phyloP scores from a whole-genome alignment of 1,284 basidiomycete genomes.

The Cryptococcus floricola region DNA sequence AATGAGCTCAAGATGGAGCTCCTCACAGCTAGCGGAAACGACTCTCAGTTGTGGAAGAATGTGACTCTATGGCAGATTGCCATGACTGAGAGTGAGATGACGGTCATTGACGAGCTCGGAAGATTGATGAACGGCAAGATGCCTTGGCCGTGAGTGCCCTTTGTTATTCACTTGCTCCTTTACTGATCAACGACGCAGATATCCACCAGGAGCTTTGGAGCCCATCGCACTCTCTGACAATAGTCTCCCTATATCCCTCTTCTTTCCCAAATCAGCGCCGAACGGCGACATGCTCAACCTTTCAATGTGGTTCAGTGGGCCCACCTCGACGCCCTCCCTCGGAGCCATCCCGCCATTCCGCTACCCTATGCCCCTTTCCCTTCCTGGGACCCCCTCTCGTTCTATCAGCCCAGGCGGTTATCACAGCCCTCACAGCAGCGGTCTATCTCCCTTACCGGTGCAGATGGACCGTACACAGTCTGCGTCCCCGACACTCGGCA shows the following conservation, averaged over 20 bases:
- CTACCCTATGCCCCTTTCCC: conserved; percentile 26
- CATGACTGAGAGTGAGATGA: conserved; percentile 41
- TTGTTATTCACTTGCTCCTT: neutral
- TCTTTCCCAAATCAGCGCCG: conserved; percentile 33
- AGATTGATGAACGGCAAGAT: conserved; percentile 37
- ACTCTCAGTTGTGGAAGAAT: conserved; percentile 6
- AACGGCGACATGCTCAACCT: conserved; percentile 37
- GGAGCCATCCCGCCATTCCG: conserved; percentile 19
- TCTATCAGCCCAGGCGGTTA: neutral
- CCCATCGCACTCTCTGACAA: conserved; percentile 29
- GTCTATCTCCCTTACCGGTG: neutral
- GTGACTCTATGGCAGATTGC: conserved; percentile 43
- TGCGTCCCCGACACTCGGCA: neutral
- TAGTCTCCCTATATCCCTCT: conserved; percentile 25
- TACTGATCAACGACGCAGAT: conserved; percentile 14
- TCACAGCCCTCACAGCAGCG: too few relatives aligned
- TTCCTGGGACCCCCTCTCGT: neutral
- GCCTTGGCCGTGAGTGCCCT: conserved; percentile 41
- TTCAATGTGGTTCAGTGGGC: conserved; percentile 39
- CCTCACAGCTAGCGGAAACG: conserved; percentile 29
- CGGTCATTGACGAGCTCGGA: conserved; percentile 38
- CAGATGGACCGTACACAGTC: neutral
- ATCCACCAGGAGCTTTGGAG: conserved; percentile 35
- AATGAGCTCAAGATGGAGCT: conserved; percentile 37
- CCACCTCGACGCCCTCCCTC: neutral